phyloP scores from a whole-genome alignment of 306 rosid genomes.

The Lithocarpus polystachyus region DNA sequence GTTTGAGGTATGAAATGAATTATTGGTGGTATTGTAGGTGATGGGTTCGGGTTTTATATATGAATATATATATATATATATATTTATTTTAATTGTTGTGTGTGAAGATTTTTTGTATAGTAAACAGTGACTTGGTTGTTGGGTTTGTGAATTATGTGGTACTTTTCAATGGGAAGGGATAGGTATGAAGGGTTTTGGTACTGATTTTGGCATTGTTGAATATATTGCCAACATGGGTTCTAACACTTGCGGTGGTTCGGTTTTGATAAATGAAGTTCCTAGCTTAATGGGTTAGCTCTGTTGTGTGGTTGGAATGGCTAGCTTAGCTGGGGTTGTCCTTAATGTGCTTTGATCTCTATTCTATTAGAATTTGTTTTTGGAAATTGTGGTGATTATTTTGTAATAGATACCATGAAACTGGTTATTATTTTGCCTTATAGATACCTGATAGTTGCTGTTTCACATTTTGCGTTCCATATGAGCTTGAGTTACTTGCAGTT shows the following conservation, averaged over 20 bases:
- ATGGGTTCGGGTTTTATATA: neutral
- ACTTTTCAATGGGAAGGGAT: neutral
- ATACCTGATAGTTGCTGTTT: neutral
- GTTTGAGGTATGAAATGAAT: neutral
- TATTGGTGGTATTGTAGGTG: neutral
- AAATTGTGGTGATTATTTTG: neutral
- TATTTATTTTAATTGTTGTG: too few relatives aligned
- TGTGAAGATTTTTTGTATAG: too few relatives aligned
- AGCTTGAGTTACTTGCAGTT: neutral
- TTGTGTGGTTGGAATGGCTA: neutral
- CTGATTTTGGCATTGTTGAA: neutral
- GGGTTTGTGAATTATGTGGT: neutral
- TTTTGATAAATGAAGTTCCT: neutral
- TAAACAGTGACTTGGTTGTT: too few relatives aligned
- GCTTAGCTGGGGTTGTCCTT: neutral
- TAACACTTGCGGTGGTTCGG: neutral
- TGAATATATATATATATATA: too few relatives aligned
- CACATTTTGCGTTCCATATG: neutral
- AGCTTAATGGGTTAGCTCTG: neutral
- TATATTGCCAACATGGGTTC: neutral
- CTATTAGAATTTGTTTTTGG: neutral
- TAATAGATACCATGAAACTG: neutral
- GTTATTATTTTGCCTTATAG: neutral
- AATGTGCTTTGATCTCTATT: neutral
- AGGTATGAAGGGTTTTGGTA: neutral